Evolutionary conservation across 768 basidiomycete genomes (phyloP), one percentile per base, ranked within the genome.

Genomic region (Udeniomyces megalosporus): DNA sequence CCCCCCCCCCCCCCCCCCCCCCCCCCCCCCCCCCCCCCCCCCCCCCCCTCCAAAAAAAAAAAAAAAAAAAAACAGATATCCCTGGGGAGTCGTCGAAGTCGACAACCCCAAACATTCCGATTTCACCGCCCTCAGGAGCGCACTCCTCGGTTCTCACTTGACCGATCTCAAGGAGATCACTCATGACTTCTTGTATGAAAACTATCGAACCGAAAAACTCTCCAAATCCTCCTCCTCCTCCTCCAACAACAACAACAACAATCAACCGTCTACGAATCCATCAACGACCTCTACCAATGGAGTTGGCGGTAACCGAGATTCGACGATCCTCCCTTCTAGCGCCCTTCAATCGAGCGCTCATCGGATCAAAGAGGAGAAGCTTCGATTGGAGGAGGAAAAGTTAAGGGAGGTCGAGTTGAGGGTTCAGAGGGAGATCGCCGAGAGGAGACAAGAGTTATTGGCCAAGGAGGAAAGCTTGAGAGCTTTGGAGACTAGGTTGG

Each of bases 91-190:
- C 64, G 95, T 87, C 55, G 92, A 97, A 73, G 92, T 97, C 65
- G 95, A 99, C 78, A 96, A 97, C 75, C 90, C 91, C n/a, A 86
- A 89, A 73, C 95, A 99, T 77, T 95, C 88, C n/a, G 95, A 99
- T 77, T 97, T 97, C 74, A 87, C 86, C 74, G 79, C 90, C 62
- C 81, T 99, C 64, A 79, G 93, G 68, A 86, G 86, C 66, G 93
- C 92, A 46, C 78, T 99, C 59, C 79, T 99, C 69, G 86, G 86
- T 34, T 51, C 63, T 22, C 63, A 65, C 31, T 50, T 65, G 50
- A 59, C 63, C 1, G 63, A 65, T 22, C 29, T 65, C 14, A 65
- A 65, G 34, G 63, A 65, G 60, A 61, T 61, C 53, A 61, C 60
- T n/a, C 60, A 61, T 50, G 60, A 61, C 53, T 61, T 54, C 60